These are phyloP conservation scores for Suillus decipiens DNA, from an alignment of 768 basidiomycete species.

Conservation along the genomic window DNA sequence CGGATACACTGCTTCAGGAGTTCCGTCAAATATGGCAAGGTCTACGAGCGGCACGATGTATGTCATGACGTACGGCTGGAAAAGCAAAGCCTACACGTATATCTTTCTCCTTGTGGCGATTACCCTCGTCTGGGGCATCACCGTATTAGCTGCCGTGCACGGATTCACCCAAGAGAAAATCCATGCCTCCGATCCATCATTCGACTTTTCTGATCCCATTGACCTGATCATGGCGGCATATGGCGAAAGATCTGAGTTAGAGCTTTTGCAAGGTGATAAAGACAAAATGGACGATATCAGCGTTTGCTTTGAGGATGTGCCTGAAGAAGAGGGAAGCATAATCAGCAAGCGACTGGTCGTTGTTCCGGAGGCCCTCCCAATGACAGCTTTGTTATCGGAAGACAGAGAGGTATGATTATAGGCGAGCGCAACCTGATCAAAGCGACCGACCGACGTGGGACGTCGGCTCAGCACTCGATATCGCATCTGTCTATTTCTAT, in stretches of 20 bases:
- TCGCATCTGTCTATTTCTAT: no score
- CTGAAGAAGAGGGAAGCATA: background rate
- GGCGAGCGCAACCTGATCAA: no score
- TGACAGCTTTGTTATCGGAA: no score
- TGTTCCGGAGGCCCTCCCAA: no score
- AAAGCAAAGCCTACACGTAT: background rate
- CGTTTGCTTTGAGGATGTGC: background rate
- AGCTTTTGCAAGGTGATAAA: background rate
- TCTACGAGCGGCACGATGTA: slow-evolving; percentile 8
- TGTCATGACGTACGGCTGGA: slow-evolving; percentile 12
- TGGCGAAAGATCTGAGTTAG: background rate
- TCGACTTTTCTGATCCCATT: slow-evolving; percentile 10
- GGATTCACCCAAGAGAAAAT: slow-evolving; percentile 1
- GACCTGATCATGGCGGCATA: slow-evolving; percentile 5
- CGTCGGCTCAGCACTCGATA: no score
- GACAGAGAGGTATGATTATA: no score
- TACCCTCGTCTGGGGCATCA: background rate
- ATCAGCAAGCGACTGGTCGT: background rate
- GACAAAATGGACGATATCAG: background rate
- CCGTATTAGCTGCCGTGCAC: slow-evolving; percentile 4
- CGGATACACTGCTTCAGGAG: slow-evolving; percentile 7
- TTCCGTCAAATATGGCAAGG: slow-evolving; percentile 6
- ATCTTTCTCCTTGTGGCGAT: slow-evolving; percentile 7
- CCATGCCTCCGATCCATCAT: background rate
- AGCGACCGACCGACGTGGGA: no score